Base-by-base conservation (phyloP, 352 stramenopile species). In the Lagenidium sp. region DNA sequence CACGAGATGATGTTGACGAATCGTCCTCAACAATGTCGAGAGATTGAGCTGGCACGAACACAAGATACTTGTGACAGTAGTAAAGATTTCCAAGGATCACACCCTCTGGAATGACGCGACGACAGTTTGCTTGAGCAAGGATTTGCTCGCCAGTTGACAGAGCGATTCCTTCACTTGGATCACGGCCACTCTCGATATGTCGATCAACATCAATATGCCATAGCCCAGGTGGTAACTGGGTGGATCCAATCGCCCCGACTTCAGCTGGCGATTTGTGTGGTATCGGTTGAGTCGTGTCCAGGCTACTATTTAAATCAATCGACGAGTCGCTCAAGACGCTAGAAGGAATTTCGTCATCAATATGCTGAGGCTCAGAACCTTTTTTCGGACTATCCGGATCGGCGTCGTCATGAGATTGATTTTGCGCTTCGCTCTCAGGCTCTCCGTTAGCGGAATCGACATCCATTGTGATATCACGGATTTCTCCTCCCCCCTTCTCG, bases 391-490 rank as follows among this genome's bases (percentile, higher is more conserved):
- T 55, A 16, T 22, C 53, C 4, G 41, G 35, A 2, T 38, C 53
- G 21, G 28, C 28, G 28, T 15, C 28, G 28, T 51, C 41, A 12
- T 26, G 10, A 11, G 41, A 11, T 47, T 54, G 52, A 39, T 60
- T 60, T 0, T 40, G 6, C 28, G 20, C 34, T 39, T 32, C 53
- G 15, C 12, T 25, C 22, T 49, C 29, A 0, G 19, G 31, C 29
- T 26, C 25, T 6, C 5, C 15, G 12, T 34, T 23, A 12, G 23
- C 10, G 19, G 12, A 24, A 6, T 57, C 36, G 13, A 67, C 57
- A 38, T 89, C 77, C 0, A 56, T 68, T 6, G 78, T 90, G 47
- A 90, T 90, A 28, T 90, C 78, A 44, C 60, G 65, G 44, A 90
- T 90, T 43, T 90, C 78, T 16, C 78, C 78, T 11, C 76, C 76